Evolutionary conservation across 768 basidiomycete genomes (phyloP).

Genomic region (Mycena crocata): DNA sequence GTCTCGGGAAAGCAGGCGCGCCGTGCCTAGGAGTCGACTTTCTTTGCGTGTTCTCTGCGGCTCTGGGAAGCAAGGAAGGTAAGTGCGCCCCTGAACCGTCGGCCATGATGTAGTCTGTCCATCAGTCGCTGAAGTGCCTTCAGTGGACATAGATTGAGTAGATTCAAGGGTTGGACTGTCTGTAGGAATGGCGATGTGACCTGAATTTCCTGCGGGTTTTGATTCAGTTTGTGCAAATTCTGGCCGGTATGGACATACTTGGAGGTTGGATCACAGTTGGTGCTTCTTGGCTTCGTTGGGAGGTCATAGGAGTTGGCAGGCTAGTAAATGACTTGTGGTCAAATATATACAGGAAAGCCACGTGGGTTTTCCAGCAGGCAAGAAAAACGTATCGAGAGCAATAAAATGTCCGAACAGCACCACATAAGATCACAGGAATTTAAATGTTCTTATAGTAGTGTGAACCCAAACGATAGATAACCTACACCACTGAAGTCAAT

Average conservation of each 20-base stretch:
- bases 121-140: neutral
- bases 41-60: too few relatives aligned
- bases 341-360: too few relatives aligned
- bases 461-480: too few relatives aligned
- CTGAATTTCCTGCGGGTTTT: neutral
- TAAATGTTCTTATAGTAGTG: too few relatives aligned
- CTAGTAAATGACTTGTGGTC: neutral
- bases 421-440: too few relatives aligned
- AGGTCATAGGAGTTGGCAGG: neutral
- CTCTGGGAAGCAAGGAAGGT: too few relatives aligned
- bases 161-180: neutral
- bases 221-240: neutral
- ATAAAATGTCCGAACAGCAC: too few relatives aligned
- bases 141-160: neutral
- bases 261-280: neutral
- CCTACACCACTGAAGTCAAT: too few relatives aligned
- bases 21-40: too few relatives aligned
- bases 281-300: neutral
- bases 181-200: neutral
- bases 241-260: neutral
- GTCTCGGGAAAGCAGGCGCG: neutral
- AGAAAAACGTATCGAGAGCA: too few relatives aligned
- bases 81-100: neutral
- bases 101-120: neutral
- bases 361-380: too few relatives aligned